Conservation (phyloP, 2,329 filamentous ascomycete species). For the Cladophialophora psammophila region DNA sequence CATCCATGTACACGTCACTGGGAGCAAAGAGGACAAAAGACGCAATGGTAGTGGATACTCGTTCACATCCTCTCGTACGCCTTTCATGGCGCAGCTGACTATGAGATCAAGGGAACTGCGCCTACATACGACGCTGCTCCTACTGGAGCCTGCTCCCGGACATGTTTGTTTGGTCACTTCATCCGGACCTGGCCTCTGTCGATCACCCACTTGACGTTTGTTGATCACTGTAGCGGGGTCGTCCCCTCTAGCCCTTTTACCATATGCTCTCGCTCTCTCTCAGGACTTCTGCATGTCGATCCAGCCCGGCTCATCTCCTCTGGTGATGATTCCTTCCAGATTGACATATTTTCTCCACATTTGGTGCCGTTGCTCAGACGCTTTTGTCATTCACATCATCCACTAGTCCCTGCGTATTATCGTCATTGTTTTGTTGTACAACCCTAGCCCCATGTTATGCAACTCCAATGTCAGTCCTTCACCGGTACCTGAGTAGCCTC, state of each 20-base stretch:
- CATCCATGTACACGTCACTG: constrained; percentile 5
- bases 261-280: not conserved
- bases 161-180: constrained; percentile 11
- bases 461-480: not conserved
- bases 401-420: constrained; percentile 1
- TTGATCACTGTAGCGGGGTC: constrained; percentile 5
- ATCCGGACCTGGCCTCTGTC: constrained; percentile 21
- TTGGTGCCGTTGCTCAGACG: not conserved
- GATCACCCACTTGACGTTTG: constrained; percentile 17
- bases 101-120: not conserved
- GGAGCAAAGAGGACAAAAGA: not conserved
- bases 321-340: not conserved
- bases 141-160: not conserved
- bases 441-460: not conserved
- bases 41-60: not conserved
- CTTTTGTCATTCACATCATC: not conserved
- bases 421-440: constrained; percentile 1
- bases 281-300: constrained; percentile 1
- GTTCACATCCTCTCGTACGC: not conserved
- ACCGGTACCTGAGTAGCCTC: not conserved
- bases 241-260: constrained; percentile 4
- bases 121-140: not conserved
- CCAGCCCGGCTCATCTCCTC: not conserved
- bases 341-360: constrained; percentile 9
- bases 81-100: constrained; percentile 10